These are phyloP conservation scores for Hypoxylon sp. DNA, from an alignment of 2,329 filamentous ascomycete genomes.

Conservation along the genomic window DNA sequence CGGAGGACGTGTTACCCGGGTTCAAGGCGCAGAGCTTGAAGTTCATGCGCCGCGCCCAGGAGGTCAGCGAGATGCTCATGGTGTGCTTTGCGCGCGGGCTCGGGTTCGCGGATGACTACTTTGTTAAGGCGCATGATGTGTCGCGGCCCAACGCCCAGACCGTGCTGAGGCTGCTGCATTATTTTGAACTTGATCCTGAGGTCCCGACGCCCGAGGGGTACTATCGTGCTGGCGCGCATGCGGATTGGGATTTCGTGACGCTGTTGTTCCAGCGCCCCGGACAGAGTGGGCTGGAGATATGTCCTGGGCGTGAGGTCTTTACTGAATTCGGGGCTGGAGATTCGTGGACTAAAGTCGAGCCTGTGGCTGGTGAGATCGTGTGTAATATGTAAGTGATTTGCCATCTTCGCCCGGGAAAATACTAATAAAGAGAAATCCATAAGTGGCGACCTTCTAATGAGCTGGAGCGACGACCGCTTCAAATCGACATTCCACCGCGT, in stretches of 20 bases:
- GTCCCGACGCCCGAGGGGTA: conserved; percentile 61
- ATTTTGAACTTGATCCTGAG: conserved; percentile 62
- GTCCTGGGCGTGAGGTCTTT: conserved; percentile 72
- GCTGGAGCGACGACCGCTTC: conserved; percentile 76
- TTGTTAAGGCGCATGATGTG: conserved; percentile 68
- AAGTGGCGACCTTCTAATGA: conserved; percentile 75
- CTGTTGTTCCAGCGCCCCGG: conserved; percentile 73
- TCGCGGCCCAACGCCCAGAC: conserved; percentile 66
- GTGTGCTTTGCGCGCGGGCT: conserved; percentile 71
- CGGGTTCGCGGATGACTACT: conserved; percentile 69
- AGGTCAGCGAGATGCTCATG: conserved; percentile 70
- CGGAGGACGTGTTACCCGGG: conserved; percentile 62
- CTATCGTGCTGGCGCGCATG: conserved; percentile 73
- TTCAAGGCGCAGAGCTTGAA: conserved; percentile 62
- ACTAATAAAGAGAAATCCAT: neutral
- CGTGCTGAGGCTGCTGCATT: conserved; percentile 70
- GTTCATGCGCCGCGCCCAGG: conserved; percentile 70
- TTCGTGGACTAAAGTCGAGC: conserved; percentile 74
- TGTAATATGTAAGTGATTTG: conserved; percentile 67
- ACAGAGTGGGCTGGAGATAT: conserved; percentile 75
- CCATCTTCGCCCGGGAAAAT: neutral
- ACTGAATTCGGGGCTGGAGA: conserved; percentile 73
- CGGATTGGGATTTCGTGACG: conserved; percentile 75
- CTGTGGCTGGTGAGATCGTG: conserved; percentile 67
- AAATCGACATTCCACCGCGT: conserved; percentile 77